Evolutionary conservation across 345 rosid genomes (phyloP).

Genomic region (Clarkia xantiana): DNA sequence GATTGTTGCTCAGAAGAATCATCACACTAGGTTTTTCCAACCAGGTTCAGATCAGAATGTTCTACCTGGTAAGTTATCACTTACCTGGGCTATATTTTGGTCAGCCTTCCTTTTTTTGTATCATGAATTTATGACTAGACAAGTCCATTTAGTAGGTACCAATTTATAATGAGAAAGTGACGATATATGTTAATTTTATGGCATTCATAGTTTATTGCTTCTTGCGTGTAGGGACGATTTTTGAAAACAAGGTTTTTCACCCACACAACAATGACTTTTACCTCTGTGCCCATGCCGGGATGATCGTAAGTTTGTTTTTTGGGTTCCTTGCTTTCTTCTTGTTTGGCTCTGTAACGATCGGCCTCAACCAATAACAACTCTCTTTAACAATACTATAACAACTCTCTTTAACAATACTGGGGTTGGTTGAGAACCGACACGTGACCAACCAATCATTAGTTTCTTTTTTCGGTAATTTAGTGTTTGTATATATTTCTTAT

Average conservation of each 20-base stretch:
- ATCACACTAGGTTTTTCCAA: conserved; percentile 85
- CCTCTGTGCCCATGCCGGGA: conserved; percentile 86
- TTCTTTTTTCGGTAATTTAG: too few species aligned
- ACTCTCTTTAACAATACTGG: too few species aligned
- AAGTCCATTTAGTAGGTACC: too few species aligned
- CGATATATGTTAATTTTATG: neutral
- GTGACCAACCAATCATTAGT: too few species aligned
- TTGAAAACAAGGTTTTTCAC: conserved; percentile 65
- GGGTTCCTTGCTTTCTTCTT: too few species aligned
- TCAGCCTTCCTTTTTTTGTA: neutral
- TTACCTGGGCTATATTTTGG: neutral
- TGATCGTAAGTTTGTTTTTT: conserved; percentile 42
- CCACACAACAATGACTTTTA: conserved; percentile 71
- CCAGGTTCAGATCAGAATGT: conserved; percentile 42
- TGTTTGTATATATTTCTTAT: too few species aligned
- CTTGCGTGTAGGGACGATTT: conserved; percentile 50
- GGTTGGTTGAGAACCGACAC: too few species aligned
- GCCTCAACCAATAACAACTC: too few species aligned
- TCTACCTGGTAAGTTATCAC: conserved; percentile 43
- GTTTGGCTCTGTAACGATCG: too few species aligned
- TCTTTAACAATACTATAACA: too few species aligned
- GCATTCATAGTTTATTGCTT: neutral
- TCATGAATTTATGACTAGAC: too few species aligned
- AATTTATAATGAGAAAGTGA: neutral
- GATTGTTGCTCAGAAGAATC: conserved; percentile 80